Base-by-base conservation (phyloP, 768 basidiomycete species). In the Boletus sp. region DNA sequence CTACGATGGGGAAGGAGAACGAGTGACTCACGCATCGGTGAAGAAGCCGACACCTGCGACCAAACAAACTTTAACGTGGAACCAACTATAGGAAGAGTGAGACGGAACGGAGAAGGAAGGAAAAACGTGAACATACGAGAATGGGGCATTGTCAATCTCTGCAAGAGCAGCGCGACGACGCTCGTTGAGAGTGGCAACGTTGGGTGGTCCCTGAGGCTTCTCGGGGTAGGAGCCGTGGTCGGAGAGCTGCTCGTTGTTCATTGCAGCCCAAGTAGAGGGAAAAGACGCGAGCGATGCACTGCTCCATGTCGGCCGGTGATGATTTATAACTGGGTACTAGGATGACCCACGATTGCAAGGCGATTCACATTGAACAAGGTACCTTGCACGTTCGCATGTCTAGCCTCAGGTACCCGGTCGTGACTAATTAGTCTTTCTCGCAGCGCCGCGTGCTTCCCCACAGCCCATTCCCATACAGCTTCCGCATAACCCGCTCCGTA, bases 41-140 rank as follows among this genome's bases (percentile, higher is more conserved):
- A 94, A 95, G 80, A 95, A 94, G 29, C 93, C 93, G 10, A 88
- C 88, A 64, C 93, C 91, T 3, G 90, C 76, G 11, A 82, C 82
- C 55, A 83, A 61, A 64, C 83, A 84, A 58, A 86, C 80, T 71
- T 92, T 93, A 55, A 87, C 84, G 65, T 94, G 93, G 77, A 93
- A 94, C 85, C 87, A 90, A 7, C 89, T 89, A 52, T 2, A 41
- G 33, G 54, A 44, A 20, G 30, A 2, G 15, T 50, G 28, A 63
- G 51, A 33, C 5, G 24, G 17, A 12, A 24, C 0, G 49, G 49
- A 20, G 11, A n/a, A 28, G 2, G 12, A 10, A n/a, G 20, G 35
- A 5, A 40, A 33, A 44, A 47, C n/a, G n/a, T n/a, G 54, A 69
- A 67, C 87, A 52, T 69, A 90, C 89, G 86, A 86, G 74, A 95